Conservation (phyloP, 2,329 filamentous ascomycete genomes). For the Trichoderma cornu-damae region DNA sequence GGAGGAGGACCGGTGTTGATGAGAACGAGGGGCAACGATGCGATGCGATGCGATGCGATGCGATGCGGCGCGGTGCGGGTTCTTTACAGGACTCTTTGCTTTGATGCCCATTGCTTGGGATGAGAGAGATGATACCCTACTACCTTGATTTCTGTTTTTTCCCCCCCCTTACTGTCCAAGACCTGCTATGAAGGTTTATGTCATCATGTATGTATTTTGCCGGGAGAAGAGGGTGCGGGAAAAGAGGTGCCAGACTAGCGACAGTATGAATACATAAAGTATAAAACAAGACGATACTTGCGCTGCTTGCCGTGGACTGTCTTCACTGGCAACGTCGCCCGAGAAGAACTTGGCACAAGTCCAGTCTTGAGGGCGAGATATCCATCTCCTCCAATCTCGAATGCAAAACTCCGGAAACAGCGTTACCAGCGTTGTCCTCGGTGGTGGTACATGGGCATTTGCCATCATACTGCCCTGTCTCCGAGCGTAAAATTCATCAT, state of each 20-base stretch:
- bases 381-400: too few relatives aligned
- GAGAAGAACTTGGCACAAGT: too few relatives aligned
- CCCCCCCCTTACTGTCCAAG: neutral
- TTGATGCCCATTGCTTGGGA: neutral
- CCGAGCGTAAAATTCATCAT: neutral
- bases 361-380: too few relatives aligned
- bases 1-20: neutral
- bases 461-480: neutral
- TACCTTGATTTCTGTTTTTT: conserved; percentile 4
- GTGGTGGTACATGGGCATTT: too few relatives aligned
- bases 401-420: too few relatives aligned
- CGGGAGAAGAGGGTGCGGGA: too few relatives aligned
- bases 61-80: neutral
- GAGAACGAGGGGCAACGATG: neutral
- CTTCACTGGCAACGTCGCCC: too few relatives aligned
- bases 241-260: neutral
- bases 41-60: neutral
- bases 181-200: neutral
- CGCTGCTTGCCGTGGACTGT: neutral
- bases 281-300: neutral
- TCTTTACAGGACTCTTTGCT: neutral
- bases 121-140: conserved; percentile 12
- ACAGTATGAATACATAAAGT: conserved; percentile 3
- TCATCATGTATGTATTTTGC: neutral
- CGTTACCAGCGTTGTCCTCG: too few relatives aligned